phyloP scores from a whole-genome alignment of 805 yeast species.

The Yamadazyma olivae region DNA sequence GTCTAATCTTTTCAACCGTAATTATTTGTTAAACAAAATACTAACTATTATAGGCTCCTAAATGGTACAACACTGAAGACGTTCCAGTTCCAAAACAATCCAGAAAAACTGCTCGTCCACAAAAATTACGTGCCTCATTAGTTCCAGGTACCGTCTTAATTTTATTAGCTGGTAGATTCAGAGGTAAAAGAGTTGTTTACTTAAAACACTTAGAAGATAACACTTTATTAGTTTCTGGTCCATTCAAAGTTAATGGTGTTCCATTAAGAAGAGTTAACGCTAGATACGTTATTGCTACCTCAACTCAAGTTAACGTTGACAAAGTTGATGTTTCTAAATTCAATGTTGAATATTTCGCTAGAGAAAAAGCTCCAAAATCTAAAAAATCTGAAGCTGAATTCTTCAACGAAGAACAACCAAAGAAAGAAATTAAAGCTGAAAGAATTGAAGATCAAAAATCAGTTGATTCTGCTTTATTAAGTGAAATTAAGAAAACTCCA shows the following conservation, averaged over 20 bases:
- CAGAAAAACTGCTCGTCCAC: constrained; percentile 91
- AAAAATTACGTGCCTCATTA: constrained; percentile 90
- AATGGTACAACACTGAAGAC: constrained; percentile 94
- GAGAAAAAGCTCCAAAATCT: constrained; percentile 83
- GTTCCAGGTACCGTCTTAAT: constrained; percentile 98
- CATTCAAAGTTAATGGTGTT: constrained; percentile 99
- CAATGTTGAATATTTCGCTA: constrained; percentile 93
- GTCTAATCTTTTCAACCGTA: too few species aligned
- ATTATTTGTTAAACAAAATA: too few species aligned
- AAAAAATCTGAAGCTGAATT: constrained; percentile 89
- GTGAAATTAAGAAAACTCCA: constrained; percentile 96
- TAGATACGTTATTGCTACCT: constrained; percentile 98
- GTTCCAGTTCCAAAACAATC: constrained; percentile 82
- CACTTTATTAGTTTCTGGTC: constrained; percentile 96
- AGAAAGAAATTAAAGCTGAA: constrained; percentile 87
- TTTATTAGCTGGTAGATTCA: constrained; percentile 98
- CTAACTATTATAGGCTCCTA: constrained; percentile 56
- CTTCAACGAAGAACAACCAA: constrained; percentile 73
- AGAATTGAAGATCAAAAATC: constrained; percentile 96
- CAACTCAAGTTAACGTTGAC: constrained; percentile 81
- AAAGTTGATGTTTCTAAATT: constrained; percentile 86
- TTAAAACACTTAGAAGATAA: constrained; percentile 96
- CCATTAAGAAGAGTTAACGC: constrained; percentile 99
- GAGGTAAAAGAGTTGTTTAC: constrained; percentile 99
- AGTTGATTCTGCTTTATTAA: constrained; percentile 87